These are phyloP conservation scores for Globisporangium alternatum DNA, from an alignment of 352 stramenopile genomes.

Conservation along the genomic window DNA sequence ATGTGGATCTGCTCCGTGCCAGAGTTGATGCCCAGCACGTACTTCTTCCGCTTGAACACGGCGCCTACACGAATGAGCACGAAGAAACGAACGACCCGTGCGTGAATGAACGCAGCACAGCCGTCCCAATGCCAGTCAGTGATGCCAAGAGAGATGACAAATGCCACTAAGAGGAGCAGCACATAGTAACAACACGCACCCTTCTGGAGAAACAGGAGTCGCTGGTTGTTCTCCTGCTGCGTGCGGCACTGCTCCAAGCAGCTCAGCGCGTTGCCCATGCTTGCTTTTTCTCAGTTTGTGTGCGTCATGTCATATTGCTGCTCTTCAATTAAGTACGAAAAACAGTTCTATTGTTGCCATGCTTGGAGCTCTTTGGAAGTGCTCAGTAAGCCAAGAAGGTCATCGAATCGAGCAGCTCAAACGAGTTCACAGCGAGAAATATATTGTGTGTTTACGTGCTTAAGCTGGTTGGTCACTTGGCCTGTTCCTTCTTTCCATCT, in stretches of 20 bases:
- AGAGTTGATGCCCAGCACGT: constrained; percentile 57
- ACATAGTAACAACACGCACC: constrained; percentile 20
- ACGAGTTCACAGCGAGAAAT: constrained; percentile 11
- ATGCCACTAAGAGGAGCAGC: neutral
- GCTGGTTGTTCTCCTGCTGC: constrained; percentile 60
- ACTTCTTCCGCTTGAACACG: constrained; percentile 78
- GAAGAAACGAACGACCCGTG: neutral
- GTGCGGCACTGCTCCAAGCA: constrained; percentile 75
- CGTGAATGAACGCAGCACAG: neutral
- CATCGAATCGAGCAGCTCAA: neutral
- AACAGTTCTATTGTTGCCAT: neutral
- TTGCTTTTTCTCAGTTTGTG: neutral
- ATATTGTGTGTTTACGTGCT: constrained; percentile 5
- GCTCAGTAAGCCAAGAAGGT: neutral
- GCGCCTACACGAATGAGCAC: constrained; percentile 26
- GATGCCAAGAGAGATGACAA: neutral
- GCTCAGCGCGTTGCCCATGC: constrained; percentile 80
- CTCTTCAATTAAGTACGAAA: constrained; percentile 4
- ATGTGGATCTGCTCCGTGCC: constrained; percentile 63
- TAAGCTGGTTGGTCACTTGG: neutral
- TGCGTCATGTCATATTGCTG: neutral
- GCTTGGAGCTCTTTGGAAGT: neutral
- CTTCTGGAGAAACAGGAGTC: constrained; percentile 72
- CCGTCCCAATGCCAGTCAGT: neutral
- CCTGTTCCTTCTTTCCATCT: neutral